Evolutionary conservation across 345 rosid genomes (phyloP).

Genomic region (Pistacia atlantica): DNA sequence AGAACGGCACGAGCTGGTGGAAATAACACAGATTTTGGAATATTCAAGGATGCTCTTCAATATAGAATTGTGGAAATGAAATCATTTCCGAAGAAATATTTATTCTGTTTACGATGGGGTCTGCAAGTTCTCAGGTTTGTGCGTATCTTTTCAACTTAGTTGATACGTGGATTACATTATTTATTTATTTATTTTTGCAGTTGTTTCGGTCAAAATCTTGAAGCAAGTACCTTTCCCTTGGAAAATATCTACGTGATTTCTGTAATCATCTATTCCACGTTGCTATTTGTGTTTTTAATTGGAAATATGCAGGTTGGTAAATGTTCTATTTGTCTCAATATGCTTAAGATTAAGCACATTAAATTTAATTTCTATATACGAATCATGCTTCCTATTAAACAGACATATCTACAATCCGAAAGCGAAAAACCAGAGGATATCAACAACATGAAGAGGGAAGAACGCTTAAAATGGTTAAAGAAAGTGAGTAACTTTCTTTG

Average conservation of each 20-base stretch:
- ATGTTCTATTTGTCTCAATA: background rate
- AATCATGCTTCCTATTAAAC: background rate
- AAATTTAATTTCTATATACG: too few species aligned
- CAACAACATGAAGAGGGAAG: slow-evolving; percentile 34
- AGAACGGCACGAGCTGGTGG: background rate
- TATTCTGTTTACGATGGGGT: slow-evolving; percentile 4
- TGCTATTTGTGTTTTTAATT: slow-evolving; percentile 46
- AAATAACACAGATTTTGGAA: background rate
- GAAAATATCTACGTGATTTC: too few species aligned
- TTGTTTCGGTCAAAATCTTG: too few species aligned
- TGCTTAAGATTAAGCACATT: background rate
- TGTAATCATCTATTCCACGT: slow-evolving; percentile 30
- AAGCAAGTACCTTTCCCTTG: too few species aligned
- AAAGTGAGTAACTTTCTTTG: background rate
- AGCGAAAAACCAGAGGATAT: background rate
- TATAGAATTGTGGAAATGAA: too few species aligned
- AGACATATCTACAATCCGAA: background rate
- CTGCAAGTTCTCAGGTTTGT: background rate
- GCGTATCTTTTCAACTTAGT: slow-evolving; percentile 12
- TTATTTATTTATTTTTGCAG: too few species aligned
- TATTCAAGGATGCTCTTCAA: background rate
- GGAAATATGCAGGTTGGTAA: slow-evolving; percentile 58
- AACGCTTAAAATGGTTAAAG: slow-evolving; percentile 14
- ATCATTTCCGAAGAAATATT: too few species aligned
- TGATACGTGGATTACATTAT: too few species aligned